These are phyloP conservation scores for Ascochyta rabiei DNA, from an alignment of 2,329 filamentous ascomycete genomes.

Conservation along the genomic window DNA sequence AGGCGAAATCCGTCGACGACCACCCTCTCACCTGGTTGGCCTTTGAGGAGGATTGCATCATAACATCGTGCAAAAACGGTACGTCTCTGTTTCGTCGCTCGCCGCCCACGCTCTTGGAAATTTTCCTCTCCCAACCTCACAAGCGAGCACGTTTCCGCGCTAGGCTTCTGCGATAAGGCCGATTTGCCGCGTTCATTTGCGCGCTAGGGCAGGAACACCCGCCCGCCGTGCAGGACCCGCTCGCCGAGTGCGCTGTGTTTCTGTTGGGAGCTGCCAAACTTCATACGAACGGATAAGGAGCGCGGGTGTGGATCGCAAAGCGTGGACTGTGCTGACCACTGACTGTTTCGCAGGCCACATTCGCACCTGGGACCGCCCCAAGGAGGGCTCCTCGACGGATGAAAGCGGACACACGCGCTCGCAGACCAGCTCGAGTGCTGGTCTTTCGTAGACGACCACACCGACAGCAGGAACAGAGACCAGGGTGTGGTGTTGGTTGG, in stretches of 20 bases:
- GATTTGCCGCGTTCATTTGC: slow-evolving; percentile 4
- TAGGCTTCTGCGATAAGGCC: slow-evolving; percentile 13
- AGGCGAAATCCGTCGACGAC: slow-evolving; percentile 83
- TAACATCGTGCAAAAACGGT: slow-evolving; percentile 92
- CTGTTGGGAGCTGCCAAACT: slow-evolving; percentile 18
- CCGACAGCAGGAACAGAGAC: neutral
- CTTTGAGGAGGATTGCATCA: slow-evolving; percentile 92
- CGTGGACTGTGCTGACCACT: slow-evolving; percentile 17
- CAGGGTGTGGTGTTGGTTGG: slow-evolving; percentile 2
- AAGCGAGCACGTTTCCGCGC: slow-evolving; percentile 6
- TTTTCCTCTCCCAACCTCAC: slow-evolving; percentile 12
- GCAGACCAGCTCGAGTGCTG: slow-evolving; percentile 4
- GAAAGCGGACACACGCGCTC: slow-evolving; percentile 33
- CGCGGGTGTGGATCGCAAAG: slow-evolving; percentile 25
- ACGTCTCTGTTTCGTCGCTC: slow-evolving; percentile 47
- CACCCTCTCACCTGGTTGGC: slow-evolving; percentile 88
- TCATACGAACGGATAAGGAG: slow-evolving; percentile 15
- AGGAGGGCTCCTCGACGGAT: slow-evolving; percentile 49
- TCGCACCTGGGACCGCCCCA: slow-evolving; percentile 74
- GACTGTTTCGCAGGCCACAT: slow-evolving; percentile 66
- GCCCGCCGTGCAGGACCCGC: slow-evolving; percentile 16
- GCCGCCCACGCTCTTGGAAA: slow-evolving; percentile 6
- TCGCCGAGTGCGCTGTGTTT: slow-evolving; percentile 15
- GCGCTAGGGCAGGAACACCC: slow-evolving; percentile 19
- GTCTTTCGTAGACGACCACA: neutral